A percentile compares a stretch with the other conserved stretches of the same genome.
These are phyloP conservation scores for Fusarium udum DNA, from an alignment of 2,329 filamentous ascomycete species.

Conservation along the genomic window DNA sequence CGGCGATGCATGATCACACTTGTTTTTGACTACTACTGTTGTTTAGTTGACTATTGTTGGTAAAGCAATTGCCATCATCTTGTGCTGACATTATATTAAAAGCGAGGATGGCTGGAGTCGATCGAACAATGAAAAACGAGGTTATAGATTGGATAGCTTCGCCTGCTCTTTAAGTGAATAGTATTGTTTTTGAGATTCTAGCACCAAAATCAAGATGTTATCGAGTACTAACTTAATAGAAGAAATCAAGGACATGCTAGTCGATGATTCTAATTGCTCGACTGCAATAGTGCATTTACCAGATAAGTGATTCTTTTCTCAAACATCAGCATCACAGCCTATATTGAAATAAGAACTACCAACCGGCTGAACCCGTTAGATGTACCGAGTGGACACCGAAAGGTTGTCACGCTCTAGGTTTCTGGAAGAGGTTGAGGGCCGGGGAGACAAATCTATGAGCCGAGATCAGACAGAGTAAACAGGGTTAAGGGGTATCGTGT, in stretches of 20 bases:
- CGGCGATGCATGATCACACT: neutral
- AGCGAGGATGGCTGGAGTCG: slow-evolving; percentile 32
- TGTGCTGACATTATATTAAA: slow-evolving; percentile 21
- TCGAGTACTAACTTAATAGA: neutral
- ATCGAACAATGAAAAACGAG: slow-evolving; percentile 32
- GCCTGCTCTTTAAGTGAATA: slow-evolving; percentile 9
- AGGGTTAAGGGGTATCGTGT: neutral
- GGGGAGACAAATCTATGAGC: neutral
- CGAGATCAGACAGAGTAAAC: too few relatives aligned
- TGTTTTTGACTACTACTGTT: slow-evolving; percentile 12
- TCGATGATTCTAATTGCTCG: neutral
- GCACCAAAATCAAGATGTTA: slow-evolving; percentile 24
- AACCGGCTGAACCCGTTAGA: neutral
- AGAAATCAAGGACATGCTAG: neutral
- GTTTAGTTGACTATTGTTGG: slow-evolving; percentile 1
- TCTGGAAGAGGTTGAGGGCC: neutral
- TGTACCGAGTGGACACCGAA: neutral
- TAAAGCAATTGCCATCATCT: neutral
- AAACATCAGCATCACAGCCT: neutral
- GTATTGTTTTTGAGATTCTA: neutral
- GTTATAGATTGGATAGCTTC: slow-evolving; percentile 35
- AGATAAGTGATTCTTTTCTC: neutral
- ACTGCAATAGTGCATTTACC: neutral
- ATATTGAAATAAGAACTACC: neutral
- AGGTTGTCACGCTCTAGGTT: neutral